Evolutionary conservation across 805 yeast genomes (phyloP).

Genomic region (Starmerella sp.): DNA sequence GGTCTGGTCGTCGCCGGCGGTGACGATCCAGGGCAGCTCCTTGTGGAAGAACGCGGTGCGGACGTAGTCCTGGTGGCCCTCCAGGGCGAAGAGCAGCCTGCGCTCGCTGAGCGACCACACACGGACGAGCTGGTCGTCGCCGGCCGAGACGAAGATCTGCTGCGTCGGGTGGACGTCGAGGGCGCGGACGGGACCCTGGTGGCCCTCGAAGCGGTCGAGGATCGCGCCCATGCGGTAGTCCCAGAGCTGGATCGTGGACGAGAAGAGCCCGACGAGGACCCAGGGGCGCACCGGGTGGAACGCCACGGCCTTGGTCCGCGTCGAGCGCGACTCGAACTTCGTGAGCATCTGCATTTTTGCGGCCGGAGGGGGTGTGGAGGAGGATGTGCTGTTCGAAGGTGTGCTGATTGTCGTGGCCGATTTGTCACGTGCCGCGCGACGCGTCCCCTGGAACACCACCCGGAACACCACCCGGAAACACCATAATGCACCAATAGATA

Average conservation of each 20-base stretch:
- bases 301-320: slow-evolving; percentile 95
- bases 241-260: slow-evolving; percentile 99
- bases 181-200: slow-evolving; percentile 95
- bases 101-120: slow-evolving; percentile 86
- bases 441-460: background rate
- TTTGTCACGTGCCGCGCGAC: background rate
- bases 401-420: slow-evolving; percentile 1
- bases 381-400: background rate
- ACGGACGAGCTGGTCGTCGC: slow-evolving; percentile 89
- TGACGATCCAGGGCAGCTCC: slow-evolving; percentile 93
- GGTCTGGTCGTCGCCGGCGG: slow-evolving; percentile 96
- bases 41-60: slow-evolving; percentile 90
- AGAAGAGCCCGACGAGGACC: slow-evolving; percentile 88
- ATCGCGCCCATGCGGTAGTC: slow-evolving; percentile 98
- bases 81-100: slow-evolving; percentile 80
- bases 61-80: slow-evolving; percentile 90
- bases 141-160: slow-evolving; percentile 93
- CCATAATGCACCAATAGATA: too few species aligned
- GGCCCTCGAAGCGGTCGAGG: slow-evolving; percentile 93
- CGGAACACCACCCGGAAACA: too few species aligned
- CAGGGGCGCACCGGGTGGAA: slow-evolving; percentile 93
- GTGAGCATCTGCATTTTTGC: slow-evolving; percentile 23
- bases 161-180: slow-evolving; percentile 96
- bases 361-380: slow-evolving; percentile 2
- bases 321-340: slow-evolving; percentile 90